phyloP scores from a whole-genome alignment of 2,329 filamentous ascomycete species.

The Epichloe uncinata region DNA sequence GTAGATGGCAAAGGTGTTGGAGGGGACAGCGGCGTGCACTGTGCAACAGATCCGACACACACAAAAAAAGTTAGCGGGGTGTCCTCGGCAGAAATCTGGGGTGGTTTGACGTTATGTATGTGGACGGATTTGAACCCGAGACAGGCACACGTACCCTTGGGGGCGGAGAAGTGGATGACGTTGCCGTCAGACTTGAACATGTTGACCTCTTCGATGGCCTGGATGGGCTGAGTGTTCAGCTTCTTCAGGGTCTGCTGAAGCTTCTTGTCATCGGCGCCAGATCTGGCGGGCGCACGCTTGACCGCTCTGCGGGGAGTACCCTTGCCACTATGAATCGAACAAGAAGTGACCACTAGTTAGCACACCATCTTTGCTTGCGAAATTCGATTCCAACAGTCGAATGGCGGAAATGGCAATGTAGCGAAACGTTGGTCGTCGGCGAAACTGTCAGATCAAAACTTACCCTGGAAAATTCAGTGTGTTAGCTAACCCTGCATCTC shows the following conservation, averaged over 20 bases:
- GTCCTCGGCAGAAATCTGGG: too few relatives aligned
- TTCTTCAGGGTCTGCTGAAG: constrained; percentile 96
- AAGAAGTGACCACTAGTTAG: constrained; percentile 14
- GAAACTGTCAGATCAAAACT: constrained; percentile 9
- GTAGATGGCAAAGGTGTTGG: constrained; percentile 99
- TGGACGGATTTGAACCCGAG: neutral
- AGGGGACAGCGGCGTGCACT: constrained; percentile 95
- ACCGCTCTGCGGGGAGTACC: constrained; percentile 94
- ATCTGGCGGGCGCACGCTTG: constrained; percentile 92
- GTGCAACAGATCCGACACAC: neutral
- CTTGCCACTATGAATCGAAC: constrained; percentile 56
- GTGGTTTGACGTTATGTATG: neutral
- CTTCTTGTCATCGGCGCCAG: constrained; percentile 98
- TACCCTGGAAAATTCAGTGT: constrained; percentile 19
- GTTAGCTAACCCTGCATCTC: neutral
- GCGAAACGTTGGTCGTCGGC: neutral
- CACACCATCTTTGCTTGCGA: neutral
- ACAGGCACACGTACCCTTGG: constrained; percentile 65
- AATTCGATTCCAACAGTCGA: neutral
- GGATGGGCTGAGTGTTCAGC: constrained; percentile 98
- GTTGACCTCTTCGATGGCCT: constrained; percentile 99
- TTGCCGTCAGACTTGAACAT: constrained; percentile 99
- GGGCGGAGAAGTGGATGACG: constrained; percentile 97
- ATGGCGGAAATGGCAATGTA: neutral
- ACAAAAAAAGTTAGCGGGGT: neutral